These are phyloP conservation scores for Neonectria faginata DNA, from an alignment of 2,329 filamentous ascomycete genomes.

Conservation along the genomic window DNA sequence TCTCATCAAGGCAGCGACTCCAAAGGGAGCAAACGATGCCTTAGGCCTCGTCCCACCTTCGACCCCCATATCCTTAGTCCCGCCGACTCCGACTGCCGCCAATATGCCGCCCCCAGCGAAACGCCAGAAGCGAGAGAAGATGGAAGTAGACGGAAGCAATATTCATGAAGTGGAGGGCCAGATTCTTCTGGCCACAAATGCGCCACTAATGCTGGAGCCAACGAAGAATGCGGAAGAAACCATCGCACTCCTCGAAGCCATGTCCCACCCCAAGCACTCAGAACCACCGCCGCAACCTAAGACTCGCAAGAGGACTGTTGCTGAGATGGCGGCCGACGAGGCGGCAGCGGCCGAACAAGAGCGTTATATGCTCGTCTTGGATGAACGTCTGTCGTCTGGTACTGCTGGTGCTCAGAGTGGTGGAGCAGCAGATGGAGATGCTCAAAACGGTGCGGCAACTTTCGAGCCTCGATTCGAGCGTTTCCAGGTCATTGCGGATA, in stretches of 20 bases:
- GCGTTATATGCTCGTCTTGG: conserved; percentile 90
- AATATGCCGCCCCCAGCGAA: conserved; percentile 72
- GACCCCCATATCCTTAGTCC: conserved; percentile 71
- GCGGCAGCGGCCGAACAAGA: conserved; percentile 90
- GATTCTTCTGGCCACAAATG: conserved; percentile 78
- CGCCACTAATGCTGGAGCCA: conserved; percentile 82
- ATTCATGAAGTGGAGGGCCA: conserved; percentile 81
- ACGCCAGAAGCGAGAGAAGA: conserved; percentile 75
- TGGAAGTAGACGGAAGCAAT: conserved; percentile 81
- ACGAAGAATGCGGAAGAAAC: conserved; percentile 76
- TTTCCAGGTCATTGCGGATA: conserved; percentile 91
- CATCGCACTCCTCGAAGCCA: conserved; percentile 75
- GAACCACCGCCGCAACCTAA: conserved; percentile 85
- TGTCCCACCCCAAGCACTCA: conserved; percentile 82
- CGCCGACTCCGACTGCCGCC: conserved; percentile 70
- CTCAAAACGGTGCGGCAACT: conserved; percentile 74
- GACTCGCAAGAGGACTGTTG: conserved; percentile 90
- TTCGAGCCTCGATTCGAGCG: conserved; percentile 90
- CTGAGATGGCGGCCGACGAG: conserved; percentile 95
- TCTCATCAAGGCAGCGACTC: conserved; percentile 79
- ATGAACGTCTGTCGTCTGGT: conserved; percentile 79
- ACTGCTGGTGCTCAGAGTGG: conserved; percentile 68
- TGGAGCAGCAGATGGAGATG: conserved; percentile 75
- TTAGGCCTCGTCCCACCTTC: conserved; percentile 70
- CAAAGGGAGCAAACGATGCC: conserved; percentile 59